A percentile compares a stretch with the other conserved stretches of the same genome.
Conservation (phyloP, 257 asterid species). For the Mentha longifolia region DNA sequence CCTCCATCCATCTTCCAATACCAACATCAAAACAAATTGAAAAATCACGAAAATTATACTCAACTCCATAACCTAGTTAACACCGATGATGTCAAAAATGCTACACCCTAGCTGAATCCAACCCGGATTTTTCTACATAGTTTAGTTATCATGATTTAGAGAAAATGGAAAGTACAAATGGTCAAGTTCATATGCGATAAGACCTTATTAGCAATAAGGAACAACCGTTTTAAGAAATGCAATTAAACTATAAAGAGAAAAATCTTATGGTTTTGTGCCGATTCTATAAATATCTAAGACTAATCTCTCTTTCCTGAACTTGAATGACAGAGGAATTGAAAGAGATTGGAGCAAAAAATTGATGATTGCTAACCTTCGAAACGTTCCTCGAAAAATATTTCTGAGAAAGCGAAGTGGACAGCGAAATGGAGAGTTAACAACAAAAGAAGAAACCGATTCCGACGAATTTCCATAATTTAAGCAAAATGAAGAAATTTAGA, state of each 20-base stretch:
- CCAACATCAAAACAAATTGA: conserved; percentile 19
- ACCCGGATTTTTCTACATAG: neutral
- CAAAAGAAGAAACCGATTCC: neutral
- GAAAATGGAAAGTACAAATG: neutral
- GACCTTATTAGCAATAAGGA: conserved; percentile 6
- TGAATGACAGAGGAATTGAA: neutral
- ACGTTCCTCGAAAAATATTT: conserved; percentile 29
- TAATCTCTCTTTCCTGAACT: neutral
- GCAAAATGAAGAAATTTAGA: neutral
- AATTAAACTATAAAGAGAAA: neutral
- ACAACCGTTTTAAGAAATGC: neutral
- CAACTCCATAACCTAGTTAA: neutral
- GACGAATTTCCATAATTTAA: conserved; percentile 6
- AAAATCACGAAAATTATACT: neutral
- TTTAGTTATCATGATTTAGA: neutral
- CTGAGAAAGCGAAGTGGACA: conserved; percentile 13
- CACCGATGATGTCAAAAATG: neutral
- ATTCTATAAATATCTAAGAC: neutral
- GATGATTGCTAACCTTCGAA: conserved; percentile 12
- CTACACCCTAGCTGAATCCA: neutral
- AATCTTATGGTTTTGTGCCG: neutral
- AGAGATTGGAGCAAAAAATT: neutral
- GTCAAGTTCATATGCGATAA: neutral
- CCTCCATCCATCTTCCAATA: conserved; percentile 28
- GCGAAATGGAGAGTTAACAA: conserved; percentile 15